phyloP scores from a whole-genome alignment of 176 grass and related monocot species.

The Oryza australiensis region DNA sequence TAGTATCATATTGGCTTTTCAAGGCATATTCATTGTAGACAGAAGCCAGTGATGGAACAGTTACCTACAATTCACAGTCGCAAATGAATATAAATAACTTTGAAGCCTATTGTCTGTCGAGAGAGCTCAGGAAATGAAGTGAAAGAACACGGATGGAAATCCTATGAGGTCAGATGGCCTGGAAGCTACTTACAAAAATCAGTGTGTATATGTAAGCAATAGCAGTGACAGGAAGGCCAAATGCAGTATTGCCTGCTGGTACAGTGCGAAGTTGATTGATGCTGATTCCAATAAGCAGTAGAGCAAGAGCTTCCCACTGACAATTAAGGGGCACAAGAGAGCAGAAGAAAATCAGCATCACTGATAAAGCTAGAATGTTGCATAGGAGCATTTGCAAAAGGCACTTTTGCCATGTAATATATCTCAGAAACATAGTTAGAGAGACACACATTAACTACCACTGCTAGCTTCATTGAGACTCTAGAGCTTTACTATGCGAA shows the following conservation, averaged over 20 bases:
- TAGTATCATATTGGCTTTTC: conserved; percentile 99
- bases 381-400: conserved; percentile 10
- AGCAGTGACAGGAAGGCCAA: conserved; percentile 80
- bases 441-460: neutral
- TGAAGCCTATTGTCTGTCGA: neutral
- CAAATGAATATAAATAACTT: conserved; percentile 26
- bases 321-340: conserved; percentile 20
- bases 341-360: conserved; percentile 6
- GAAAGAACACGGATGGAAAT: neutral
- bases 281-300: conserved; percentile 96
- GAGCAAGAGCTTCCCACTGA: conserved; percentile 98
- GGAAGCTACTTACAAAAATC: conserved; percentile 82
- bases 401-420: neutral
- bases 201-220: conserved; percentile 90
- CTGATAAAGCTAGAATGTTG: neutral
- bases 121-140: conserved; percentile 18
- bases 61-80: conserved; percentile 58
- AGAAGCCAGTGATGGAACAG: conserved; percentile 94
- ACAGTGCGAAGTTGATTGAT: conserved; percentile 88
- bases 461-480: neutral
- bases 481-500: neutral
- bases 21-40: conserved; percentile 99
- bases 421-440: neutral
- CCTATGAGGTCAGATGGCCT: conserved; percentile 3
- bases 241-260: conserved; percentile 58